Evolutionary conservation across 2,329 filamentous ascomycete species (phyloP).

Genomic region (Pseudogymnoascus destructans): DNA sequence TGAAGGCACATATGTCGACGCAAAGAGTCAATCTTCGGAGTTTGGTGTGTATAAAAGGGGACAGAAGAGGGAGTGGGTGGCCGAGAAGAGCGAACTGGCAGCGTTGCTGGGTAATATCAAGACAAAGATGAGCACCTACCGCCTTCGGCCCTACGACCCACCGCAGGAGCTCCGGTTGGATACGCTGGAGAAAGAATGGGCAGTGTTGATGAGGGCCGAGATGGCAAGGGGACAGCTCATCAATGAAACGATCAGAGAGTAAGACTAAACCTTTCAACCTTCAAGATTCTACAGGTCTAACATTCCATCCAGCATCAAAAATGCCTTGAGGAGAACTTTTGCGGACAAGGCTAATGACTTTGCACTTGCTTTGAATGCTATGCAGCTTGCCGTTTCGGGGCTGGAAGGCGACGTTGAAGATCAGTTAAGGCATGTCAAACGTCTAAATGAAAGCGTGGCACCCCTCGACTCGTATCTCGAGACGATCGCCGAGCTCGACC

Average conservation of each 20-base stretch:
- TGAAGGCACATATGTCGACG: constrained; percentile 83
- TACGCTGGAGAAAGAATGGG: constrained; percentile 73
- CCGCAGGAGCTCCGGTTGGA: constrained; percentile 73
- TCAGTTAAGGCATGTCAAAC: constrained; percentile 75
- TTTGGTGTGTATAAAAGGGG: constrained; percentile 86
- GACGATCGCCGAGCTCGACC: constrained; percentile 73
- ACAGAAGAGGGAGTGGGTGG: constrained; percentile 89
- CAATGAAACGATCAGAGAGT: constrained; percentile 96
- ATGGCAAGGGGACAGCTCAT: constrained; percentile 84
- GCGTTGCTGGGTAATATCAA: constrained; percentile 95
- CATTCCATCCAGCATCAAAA: constrained; percentile 60
- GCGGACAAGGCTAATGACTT: constrained; percentile 98
- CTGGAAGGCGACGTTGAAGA: constrained; percentile 95
- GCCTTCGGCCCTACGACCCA: constrained; percentile 79
- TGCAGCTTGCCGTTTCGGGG: constrained; percentile 90
- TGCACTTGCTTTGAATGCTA: constrained; percentile 83
- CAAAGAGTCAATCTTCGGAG: constrained; percentile 69
- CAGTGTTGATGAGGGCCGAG: constrained; percentile 65
- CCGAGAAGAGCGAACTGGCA: constrained; percentile 90
- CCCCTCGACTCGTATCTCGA: constrained; percentile 86
- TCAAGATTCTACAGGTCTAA: constrained; percentile 22
- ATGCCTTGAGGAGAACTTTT: constrained; percentile 79
- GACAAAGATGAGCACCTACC: constrained; percentile 93
- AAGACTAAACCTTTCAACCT: constrained; percentile 26
- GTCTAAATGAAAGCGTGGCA: constrained; percentile 70